Percentiles rank a stretch among this genome's conserved stretches.
These are phyloP conservation scores for Tylopilus cervinicoccineus DNA, from an alignment of 768 basidiomycete genomes.

Conservation along the genomic window DNA sequence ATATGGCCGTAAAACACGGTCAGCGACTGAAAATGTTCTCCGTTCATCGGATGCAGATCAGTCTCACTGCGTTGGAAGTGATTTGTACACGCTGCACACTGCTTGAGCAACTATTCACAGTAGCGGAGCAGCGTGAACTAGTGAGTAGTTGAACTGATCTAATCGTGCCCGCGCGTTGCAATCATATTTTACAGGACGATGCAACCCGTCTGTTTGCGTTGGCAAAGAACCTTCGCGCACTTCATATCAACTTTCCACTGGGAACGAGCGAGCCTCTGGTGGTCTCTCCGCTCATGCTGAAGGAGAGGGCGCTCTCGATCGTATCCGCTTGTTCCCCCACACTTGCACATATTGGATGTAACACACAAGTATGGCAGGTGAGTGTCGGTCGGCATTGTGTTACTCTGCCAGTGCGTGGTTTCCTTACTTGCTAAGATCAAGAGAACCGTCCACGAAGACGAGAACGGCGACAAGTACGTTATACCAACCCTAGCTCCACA, in stretches of 20 bases:
- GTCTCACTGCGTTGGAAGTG: slow-evolving; percentile 42
- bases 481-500: slow-evolving; percentile 45
- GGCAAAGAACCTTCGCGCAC: slow-evolving; percentile 45
- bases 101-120: slow-evolving; percentile 64
- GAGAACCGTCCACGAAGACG: slow-evolving; percentile 34
- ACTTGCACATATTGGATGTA: slow-evolving; percentile 62
- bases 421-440: slow-evolving; percentile 39
- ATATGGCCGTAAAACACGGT: slow-evolving; percentile 49
- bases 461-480: slow-evolving; percentile 36
- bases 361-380: slow-evolving; percentile 70
- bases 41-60: slow-evolving; percentile 59
- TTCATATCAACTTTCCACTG: slow-evolving; percentile 58
- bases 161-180: background rate
- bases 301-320: slow-evolving; percentile 41
- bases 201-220: slow-evolving; percentile 34
- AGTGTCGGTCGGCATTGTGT: background rate
- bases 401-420: background rate
- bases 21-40: slow-evolving; percentile 52
- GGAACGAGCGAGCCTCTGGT: slow-evolving; percentile 13
- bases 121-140: slow-evolving; percentile 42
- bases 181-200: slow-evolving; percentile 13
- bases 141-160: slow-evolving; percentile 29
- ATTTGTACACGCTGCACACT: slow-evolving; percentile 52
- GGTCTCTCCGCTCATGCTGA: slow-evolving; percentile 17
- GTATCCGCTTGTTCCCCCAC: slow-evolving; percentile 47